Percentiles rank a stretch among this genome's conserved stretches.
phyloP scores from a whole-genome alignment of 768 basidiomycete genomes.

The Lyophyllum shimeji region DNA sequence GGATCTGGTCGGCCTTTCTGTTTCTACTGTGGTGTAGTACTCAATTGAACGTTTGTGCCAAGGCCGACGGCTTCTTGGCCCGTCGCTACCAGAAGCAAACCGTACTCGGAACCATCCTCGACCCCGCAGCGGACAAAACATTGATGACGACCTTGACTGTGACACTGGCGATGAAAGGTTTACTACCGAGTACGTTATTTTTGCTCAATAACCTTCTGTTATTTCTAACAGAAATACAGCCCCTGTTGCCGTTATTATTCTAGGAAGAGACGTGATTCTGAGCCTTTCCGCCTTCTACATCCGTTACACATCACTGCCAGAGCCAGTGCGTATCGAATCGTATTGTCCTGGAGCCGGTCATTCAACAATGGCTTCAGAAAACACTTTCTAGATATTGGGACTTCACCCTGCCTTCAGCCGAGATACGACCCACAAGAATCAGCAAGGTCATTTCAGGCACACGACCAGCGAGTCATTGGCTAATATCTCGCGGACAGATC shows the following conservation, averaged over 20 bases:
- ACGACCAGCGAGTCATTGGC: neutral
- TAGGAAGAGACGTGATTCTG: constrained; percentile 86
- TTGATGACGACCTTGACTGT: constrained; percentile 93
- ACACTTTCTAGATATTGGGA: constrained; percentile 94
- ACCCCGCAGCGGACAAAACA: constrained; percentile 96
- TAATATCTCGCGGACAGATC: constrained; percentile 43
- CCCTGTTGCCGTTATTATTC: constrained; percentile 80
- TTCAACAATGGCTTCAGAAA: constrained; percentile 53
- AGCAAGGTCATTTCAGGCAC: constrained; percentile 66
- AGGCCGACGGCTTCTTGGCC: constrained; percentile 93
- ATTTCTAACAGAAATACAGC: constrained; percentile 42
- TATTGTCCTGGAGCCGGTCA: neutral
- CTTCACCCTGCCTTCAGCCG: constrained; percentile 92
- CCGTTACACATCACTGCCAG: constrained; percentile 85
- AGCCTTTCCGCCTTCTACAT: constrained; percentile 91
- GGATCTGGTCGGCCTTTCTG: constrained; percentile 67
- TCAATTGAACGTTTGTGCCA: constrained; percentile 12
- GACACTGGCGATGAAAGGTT: constrained; percentile 77
- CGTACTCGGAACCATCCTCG: constrained; percentile 93
- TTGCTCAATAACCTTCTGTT: neutral
- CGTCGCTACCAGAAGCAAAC: constrained; percentile 82
- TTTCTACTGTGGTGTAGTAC: constrained; percentile 9
- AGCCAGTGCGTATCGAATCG: constrained; percentile 59
- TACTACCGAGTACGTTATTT: constrained; percentile 73
- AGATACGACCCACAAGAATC: constrained; percentile 90